Percentiles rank a stretch among this genome's conserved stretches.
These are phyloP conservation scores for Nicotiana knightiana DNA, from an alignment of 257 asterid species.

Conservation along the genomic window DNA sequence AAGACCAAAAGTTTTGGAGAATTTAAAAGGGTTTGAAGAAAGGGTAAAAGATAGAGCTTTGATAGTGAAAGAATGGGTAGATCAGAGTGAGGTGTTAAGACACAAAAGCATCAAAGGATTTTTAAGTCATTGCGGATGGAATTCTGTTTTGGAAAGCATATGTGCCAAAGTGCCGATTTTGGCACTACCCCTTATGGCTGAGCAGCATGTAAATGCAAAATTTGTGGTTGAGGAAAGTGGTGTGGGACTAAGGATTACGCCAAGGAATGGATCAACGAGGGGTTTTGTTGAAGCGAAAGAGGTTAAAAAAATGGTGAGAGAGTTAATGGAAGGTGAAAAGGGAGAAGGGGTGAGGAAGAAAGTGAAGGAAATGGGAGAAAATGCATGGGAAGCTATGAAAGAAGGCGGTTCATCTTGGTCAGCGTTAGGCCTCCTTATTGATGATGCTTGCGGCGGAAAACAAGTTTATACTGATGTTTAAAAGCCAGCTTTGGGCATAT, in stretches of 20 bases:
- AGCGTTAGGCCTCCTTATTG: neutral
- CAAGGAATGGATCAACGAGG: constrained; percentile 37
- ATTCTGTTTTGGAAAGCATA: constrained; percentile 57
- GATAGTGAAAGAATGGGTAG: constrained; percentile 58
- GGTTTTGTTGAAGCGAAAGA: constrained; percentile 36
- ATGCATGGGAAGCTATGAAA: constrained; percentile 53
- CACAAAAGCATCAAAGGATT: constrained; percentile 47
- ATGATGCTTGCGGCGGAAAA: neutral
- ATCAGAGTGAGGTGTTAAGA: constrained; percentile 36
- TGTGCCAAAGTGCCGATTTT: constrained; percentile 50
- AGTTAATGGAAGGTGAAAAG: constrained; percentile 40
- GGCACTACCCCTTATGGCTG: constrained; percentile 70
- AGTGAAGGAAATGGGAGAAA: constrained; percentile 68
- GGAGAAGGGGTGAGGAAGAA: constrained; percentile 61
- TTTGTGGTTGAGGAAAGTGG: constrained; percentile 45
- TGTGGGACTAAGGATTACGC: constrained; percentile 42
- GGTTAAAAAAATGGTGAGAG: constrained; percentile 63
- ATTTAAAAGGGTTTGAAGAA: constrained; percentile 18
- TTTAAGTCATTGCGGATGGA: constrained; percentile 85
- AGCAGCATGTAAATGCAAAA: constrained; percentile 61
- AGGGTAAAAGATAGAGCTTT: constrained; percentile 34
- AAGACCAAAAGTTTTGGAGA: neutral
- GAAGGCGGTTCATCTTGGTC: constrained; percentile 36
- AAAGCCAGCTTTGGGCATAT: neutral
- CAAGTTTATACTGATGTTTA: neutral